Evolutionary conservation across 306 rosid genomes (phyloP), one percentile per base, ranked within the genome.

Genomic region (Neltuma alba): DNA sequence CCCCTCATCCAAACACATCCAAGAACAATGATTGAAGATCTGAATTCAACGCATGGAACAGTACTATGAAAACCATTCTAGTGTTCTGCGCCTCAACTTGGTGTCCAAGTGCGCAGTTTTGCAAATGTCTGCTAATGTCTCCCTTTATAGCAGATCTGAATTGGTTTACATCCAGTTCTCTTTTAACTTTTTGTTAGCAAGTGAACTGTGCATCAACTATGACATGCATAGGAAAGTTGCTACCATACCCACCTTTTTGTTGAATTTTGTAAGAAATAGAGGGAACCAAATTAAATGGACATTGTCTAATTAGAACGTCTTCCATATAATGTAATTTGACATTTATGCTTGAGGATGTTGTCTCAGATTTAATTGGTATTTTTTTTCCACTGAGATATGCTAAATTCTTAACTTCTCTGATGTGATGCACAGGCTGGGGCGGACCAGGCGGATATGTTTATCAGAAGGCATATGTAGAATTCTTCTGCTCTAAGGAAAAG

Each of bases 381-480:
- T 72, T 41, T 74, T 81, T 81, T 57, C 77, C 44, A 31, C 23
- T 27, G 57, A 41, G 71, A 68, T 73, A 28, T 18, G 21, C 83
- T 80, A 57, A 83, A 48, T 73, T 36, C 60, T 60, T 68, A 67
- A 47, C 48, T 77, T 80, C 69, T 80, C 52, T 69, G 62, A 74
- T 72, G 50, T 30, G 37, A 75, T 78, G 27, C 71, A 15, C 90
- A 93, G 99, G 99, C 70, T 95, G 99, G 98, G 98, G 99, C 60
- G 97, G 98, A 72, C 86, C 94, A 54, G 94, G 94, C 72, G 99
- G 99, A 21, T 90, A 90, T 80, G 96, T 95, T 75, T 95, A 95
- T 78, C 99, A 95, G 82, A 95, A 95, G 89, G 96, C 99, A 66
- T 95, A 95, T 75, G 74, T 95, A n/a, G 99, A 95, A 84, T 95